phyloP scores from a whole-genome alignment of 1,284 basidiomycete genomes.

The Schizopora paradoxa region DNA sequence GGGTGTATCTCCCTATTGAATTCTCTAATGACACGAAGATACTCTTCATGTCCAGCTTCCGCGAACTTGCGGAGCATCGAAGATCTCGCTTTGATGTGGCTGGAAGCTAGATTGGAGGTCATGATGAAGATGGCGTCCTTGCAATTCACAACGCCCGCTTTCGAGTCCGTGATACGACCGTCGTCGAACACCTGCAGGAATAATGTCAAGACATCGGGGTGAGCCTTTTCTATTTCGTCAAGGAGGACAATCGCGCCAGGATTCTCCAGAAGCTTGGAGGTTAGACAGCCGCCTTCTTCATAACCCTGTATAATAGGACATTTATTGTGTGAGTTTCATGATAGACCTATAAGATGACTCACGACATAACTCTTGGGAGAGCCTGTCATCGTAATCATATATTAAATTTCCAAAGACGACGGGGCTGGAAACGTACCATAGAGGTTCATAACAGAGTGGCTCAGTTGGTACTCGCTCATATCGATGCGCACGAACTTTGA shows the following conservation, averaged over 20 bases:
- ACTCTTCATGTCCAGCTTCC: constrained; percentile 10
- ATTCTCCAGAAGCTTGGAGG: not conserved
- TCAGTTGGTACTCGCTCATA: constrained; percentile 3
- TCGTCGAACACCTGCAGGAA: constrained; percentile 6
- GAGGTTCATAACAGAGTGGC: not conserved
- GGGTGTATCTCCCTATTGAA: constrained; percentile 13
- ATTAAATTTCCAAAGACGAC: no score
- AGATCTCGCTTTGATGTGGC: constrained; percentile 7
- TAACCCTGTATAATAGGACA: not conserved
- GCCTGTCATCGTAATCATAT: no score
- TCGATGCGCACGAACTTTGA: not conserved
- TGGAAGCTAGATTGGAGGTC: constrained; percentile 10
- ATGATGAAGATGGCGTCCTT: constrained; percentile 7
- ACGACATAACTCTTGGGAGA: constrained; percentile 5
- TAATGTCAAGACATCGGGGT: constrained; percentile 3
- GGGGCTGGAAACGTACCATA: no score
- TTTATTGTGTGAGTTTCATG: not conserved
- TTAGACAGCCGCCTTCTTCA: not conserved
- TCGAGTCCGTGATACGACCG: constrained; percentile 2
- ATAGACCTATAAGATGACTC: not conserved
- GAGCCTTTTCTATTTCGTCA: constrained; percentile 6
- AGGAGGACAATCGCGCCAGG: constrained; percentile 2
- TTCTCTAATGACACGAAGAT: constrained; percentile 5
- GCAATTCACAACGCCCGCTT: constrained; percentile 1
- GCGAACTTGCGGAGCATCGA: constrained; percentile 1